phyloP scores from a whole-genome alignment of 2,329 filamentous ascomycete genomes.

The Diaporthe sp. region DNA sequence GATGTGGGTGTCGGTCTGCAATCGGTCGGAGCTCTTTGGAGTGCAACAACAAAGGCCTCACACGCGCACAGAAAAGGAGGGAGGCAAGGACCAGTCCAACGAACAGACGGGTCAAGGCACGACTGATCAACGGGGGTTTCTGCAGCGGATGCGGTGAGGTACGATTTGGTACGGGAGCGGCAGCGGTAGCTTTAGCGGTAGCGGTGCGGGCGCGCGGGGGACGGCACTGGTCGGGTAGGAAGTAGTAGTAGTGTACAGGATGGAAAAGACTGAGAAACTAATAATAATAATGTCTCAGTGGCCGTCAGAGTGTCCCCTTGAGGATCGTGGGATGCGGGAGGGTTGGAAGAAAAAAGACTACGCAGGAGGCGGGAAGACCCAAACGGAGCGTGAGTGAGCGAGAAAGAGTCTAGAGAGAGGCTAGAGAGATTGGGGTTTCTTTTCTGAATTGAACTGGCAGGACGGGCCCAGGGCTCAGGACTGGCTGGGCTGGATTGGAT shows the following conservation, averaged over 20 bases:
- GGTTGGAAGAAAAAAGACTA: slow-evolving; percentile 14
- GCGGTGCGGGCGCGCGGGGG: slow-evolving; percentile 5
- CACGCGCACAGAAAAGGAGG: neutral
- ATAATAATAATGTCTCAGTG: slow-evolving; percentile 25
- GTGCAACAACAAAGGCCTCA: slow-evolving; percentile 27
- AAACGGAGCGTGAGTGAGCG: slow-evolving; percentile 22
- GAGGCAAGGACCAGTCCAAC: neutral
- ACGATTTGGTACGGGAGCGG: slow-evolving; percentile 9
- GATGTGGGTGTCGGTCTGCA: slow-evolving; percentile 12
- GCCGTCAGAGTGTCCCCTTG: slow-evolving; percentile 2
- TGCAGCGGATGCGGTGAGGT: slow-evolving; percentile 22
- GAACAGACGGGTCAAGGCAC: slow-evolving; percentile 6
- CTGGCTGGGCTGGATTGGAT: slow-evolving; percentile 1
- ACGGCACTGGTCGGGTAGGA: slow-evolving; percentile 17
- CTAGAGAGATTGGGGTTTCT: slow-evolving; percentile 30
- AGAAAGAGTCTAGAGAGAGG: slow-evolving; percentile 29
- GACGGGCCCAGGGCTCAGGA: neutral
- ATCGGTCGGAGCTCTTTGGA: neutral
- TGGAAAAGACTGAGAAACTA: slow-evolving; percentile 24
- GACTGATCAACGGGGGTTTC: neutral
- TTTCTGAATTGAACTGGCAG: slow-evolving; percentile 21
- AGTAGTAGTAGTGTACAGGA: slow-evolving; percentile 4
- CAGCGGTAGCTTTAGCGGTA: too few relatives aligned
- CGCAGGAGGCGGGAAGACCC: slow-evolving; percentile 14
- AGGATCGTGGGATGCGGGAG: slow-evolving; percentile 15